phyloP scores from a whole-genome alignment of 345 rosid species.

The Carallia brachiata region DNA sequence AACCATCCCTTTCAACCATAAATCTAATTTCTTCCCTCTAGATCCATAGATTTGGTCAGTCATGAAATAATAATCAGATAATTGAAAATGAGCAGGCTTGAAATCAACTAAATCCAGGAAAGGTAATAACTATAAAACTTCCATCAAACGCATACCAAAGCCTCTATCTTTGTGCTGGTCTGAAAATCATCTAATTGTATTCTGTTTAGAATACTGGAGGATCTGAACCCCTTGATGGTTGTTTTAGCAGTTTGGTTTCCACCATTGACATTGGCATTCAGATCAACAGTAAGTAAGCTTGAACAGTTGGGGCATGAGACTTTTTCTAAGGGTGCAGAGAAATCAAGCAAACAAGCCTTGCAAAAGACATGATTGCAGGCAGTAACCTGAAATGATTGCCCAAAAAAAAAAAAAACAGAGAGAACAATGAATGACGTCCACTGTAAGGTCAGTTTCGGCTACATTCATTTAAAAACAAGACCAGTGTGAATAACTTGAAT shows the following conservation, averaged over 20 bases:
- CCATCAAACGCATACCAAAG: constrained; percentile 60
- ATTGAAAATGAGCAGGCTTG: neutral
- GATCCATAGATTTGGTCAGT: constrained; percentile 15
- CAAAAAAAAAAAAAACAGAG: neutral
- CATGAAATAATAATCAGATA: neutral
- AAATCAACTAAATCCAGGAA: neutral
- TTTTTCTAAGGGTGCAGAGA: constrained; percentile 58
- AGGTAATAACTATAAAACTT: neutral
- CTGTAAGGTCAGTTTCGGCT: neutral
- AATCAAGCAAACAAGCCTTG: constrained; percentile 79
- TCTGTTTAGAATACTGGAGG: constrained; percentile 86
- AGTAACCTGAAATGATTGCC: constrained; percentile 56
- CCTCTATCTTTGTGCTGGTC: constrained; percentile 98
- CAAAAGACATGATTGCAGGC: constrained; percentile 82
- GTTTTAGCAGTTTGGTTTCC: constrained; percentile 54
- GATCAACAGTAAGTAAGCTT: constrained; percentile 67
- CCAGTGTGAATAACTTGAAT: neutral
- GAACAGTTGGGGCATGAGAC: constrained; percentile 85
- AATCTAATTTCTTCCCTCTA: constrained; percentile 94
- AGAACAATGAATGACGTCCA: neutral
- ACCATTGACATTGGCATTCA: constrained; percentile 46
- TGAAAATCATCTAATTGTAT: constrained; percentile 75
- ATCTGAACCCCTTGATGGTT: constrained; percentile 65
- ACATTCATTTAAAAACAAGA: neutral
- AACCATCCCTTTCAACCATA: constrained; percentile 97